Percentiles rank a stretch among this genome's conserved stretches.
Conservation (phyloP, 2,329 filamentous ascomycete species). For the Paecilomyces sp. region DNA sequence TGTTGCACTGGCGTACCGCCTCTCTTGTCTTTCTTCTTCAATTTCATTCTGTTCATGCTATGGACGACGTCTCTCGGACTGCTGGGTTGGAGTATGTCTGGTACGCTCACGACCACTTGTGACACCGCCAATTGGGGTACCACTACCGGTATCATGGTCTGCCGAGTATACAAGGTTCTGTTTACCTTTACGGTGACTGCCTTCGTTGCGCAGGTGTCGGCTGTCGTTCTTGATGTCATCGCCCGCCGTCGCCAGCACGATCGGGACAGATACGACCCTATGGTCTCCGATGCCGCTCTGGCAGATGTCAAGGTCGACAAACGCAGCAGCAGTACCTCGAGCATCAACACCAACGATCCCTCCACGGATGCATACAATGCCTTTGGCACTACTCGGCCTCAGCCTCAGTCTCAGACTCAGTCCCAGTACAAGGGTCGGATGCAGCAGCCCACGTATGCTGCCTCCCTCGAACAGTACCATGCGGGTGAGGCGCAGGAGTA, state of each 20-base stretch:
- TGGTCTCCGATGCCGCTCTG: slow-evolving; percentile 30
- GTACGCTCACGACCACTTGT: slow-evolving; percentile 48
- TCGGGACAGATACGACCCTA: slow-evolving; percentile 43
- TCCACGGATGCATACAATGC: slow-evolving; percentile 6
- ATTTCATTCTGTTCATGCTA: slow-evolving; percentile 41
- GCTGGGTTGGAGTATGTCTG: slow-evolving; percentile 47
- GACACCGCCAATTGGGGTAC: slow-evolving; percentile 46
- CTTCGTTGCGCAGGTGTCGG: slow-evolving; percentile 38
- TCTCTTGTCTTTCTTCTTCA: slow-evolving; percentile 43
- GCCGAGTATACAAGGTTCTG: slow-evolving; percentile 53
- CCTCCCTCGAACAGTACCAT: slow-evolving; percentile 13
- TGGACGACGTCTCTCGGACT: slow-evolving; percentile 48
- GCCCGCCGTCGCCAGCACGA: slow-evolving; percentile 39
- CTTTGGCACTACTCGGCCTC: slow-evolving; percentile 8
- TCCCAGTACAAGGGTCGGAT: slow-evolving; percentile 1
- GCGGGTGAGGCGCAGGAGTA: slow-evolving; percentile 19
- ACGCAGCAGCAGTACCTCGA: slow-evolving; percentile 11
- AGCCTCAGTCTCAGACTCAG: slow-evolving; percentile 4
- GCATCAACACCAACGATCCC: slow-evolving; percentile 1
- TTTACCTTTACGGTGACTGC: slow-evolving; percentile 50
- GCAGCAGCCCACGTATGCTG: slow-evolving; percentile 2
- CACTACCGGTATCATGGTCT: slow-evolving; percentile 48
- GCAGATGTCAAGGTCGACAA: slow-evolving; percentile 29
- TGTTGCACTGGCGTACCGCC: slow-evolving; percentile 47
- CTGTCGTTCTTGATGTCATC: slow-evolving; percentile 44